Conservation (phyloP, 2,329 filamentous ascomycete genomes). For the Phaeosphaeriaceae sp. region DNA sequence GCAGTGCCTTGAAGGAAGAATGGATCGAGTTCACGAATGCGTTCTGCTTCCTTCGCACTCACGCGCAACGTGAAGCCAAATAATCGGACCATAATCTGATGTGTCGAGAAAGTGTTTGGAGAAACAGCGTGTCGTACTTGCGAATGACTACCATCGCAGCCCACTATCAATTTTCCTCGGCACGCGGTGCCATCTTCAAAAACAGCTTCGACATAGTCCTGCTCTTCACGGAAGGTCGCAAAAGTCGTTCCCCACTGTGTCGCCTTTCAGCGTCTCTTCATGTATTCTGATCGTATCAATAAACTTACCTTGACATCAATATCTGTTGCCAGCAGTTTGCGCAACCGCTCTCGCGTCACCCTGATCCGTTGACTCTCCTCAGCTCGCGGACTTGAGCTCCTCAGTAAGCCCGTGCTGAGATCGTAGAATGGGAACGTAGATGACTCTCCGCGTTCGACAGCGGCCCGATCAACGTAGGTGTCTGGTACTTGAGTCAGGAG, state of each 20-base stretch:
- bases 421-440: conserved; percentile 21
- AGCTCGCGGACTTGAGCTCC: conserved; percentile 6
- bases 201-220: conserved; percentile 3
- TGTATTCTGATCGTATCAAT: background rate
- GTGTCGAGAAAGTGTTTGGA: background rate
- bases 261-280: background rate
- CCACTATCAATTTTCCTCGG: conserved; percentile 12
- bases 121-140: background rate
- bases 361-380: conserved; percentile 10
- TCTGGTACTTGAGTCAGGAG: conserved; percentile 9
- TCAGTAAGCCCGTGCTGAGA: conserved; percentile 15
- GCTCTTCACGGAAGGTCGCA: conserved; percentile 1
- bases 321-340: conserved; percentile 12
- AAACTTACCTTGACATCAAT: conserved; percentile 11
- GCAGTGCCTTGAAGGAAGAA: conserved; percentile 18
- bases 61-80: conserved; percentile 17
- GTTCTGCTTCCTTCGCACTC: conserved; percentile 9
- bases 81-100: conserved; percentile 11
- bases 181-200: conserved; percentile 17
- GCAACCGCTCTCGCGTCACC: conserved; percentile 13
- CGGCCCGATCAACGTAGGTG: conserved; percentile 16
- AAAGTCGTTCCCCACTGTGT: conserved; percentile 17
- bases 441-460: conserved; percentile 13
- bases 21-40: conserved; percentile 16
- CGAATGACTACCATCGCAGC: conserved; percentile 18